phyloP scores from a whole-genome alignment of 139 green algal species.

The Picochlorum sp. region DNA sequence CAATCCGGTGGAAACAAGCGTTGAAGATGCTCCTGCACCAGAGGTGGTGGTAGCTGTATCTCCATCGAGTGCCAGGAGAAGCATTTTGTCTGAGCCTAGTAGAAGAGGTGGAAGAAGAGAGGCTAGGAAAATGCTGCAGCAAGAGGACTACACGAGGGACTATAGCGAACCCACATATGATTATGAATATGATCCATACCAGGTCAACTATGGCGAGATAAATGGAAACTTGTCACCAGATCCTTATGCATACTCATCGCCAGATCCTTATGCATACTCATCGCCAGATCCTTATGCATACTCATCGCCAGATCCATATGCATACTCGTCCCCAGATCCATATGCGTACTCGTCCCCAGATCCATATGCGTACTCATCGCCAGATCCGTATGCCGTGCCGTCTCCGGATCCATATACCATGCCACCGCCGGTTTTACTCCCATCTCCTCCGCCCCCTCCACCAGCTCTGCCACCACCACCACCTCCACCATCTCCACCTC shows the following conservation, averaged over 20 bases:
- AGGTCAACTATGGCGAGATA: background rate
- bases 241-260: background rate
- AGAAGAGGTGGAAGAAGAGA: no score
- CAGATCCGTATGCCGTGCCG: background rate
- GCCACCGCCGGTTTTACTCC: background rate
- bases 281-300: background rate
- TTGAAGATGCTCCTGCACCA: background rate
- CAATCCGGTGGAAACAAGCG: background rate
- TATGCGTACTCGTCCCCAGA: background rate
- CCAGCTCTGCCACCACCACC: slow-evolving; percentile 1
- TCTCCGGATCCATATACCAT: background rate
- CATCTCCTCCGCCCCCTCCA: slow-evolving; percentile 1
- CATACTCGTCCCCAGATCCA: background rate
- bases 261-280: background rate
- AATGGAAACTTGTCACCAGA: background rate
- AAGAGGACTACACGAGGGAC: background rate
- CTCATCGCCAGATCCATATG: background rate
- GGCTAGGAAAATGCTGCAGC: no score
- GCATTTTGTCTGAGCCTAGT: no score
- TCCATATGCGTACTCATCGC: background rate
- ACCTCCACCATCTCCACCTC: background rate
- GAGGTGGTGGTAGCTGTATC: no score
- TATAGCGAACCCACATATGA: background rate
- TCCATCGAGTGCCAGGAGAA: no score
- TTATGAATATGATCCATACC: slow-evolving; percentile 2